Percentiles rank a stretch among this genome's conserved stretches.
Evolutionary conservation across 805 yeast genomes (phyloP).

Genomic region (Ogataea pini): DNA sequence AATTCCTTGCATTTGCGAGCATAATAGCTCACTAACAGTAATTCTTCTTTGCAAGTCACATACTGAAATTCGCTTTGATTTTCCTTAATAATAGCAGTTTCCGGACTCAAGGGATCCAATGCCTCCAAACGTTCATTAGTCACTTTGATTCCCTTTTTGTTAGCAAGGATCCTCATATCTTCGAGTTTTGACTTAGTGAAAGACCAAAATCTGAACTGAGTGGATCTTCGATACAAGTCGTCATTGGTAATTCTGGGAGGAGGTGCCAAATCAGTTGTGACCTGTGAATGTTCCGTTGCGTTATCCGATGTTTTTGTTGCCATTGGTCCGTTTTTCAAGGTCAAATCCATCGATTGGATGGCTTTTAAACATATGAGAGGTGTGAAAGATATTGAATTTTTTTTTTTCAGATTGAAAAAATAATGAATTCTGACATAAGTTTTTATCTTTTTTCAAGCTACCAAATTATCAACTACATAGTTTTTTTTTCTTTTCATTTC

Average conservation of each 20-base stretch:
- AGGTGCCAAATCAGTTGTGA: background rate
- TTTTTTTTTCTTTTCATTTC: background rate
- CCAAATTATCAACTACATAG: background rate
- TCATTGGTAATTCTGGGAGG: slow-evolving; percentile 61
- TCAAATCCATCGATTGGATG: too few species aligned
- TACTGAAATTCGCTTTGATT: slow-evolving; percentile 36
- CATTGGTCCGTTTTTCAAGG: background rate
- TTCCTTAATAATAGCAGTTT: slow-evolving; percentile 20
- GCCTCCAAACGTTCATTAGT: slow-evolving; percentile 33
- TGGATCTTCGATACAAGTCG: slow-evolving; percentile 83
- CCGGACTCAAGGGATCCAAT: slow-evolving; percentile 20
- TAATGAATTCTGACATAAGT: background rate
- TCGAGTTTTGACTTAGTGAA: slow-evolving; percentile 61
- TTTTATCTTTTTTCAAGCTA: background rate
- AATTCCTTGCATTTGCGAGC: slow-evolving; percentile 70
- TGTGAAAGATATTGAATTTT: too few species aligned
- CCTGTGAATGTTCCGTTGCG: background rate
- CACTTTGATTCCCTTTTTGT: slow-evolving; percentile 51
- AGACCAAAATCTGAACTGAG: slow-evolving; percentile 88
- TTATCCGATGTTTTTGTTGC: background rate
- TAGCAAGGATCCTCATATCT: slow-evolving; percentile 48
- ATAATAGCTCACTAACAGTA: slow-evolving; percentile 64
- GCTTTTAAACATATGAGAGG: too few species aligned
- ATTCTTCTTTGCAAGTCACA: slow-evolving; percentile 70
- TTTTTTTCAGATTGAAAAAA: background rate